phyloP scores from a whole-genome alignment of 495 filamentous ascomycete genomes.

The Darksidea phi region DNA sequence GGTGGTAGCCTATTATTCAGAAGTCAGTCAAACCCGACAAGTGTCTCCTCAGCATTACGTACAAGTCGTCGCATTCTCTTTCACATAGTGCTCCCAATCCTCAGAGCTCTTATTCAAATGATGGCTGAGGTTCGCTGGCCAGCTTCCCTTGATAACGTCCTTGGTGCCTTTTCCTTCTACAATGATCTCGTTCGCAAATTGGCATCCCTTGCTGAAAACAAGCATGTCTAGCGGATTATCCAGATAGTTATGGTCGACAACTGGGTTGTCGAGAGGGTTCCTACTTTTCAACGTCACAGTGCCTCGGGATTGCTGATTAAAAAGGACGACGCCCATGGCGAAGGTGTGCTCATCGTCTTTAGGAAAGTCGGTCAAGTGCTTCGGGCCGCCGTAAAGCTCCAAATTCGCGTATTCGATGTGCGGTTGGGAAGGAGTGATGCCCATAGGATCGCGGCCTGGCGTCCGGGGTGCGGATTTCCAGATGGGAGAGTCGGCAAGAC shows the following conservation, averaged over 20 bases:
- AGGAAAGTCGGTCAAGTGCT: constrained; percentile 16
- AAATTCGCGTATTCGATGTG: constrained; percentile 26
- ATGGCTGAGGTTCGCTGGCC: constrained; percentile 50
- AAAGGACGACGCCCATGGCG: constrained; percentile 38
- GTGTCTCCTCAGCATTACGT: constrained; percentile 32
- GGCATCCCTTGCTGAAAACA: constrained; percentile 35
- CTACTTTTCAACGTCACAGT: constrained; percentile 56
- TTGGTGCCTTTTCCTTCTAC: constrained; percentile 54
- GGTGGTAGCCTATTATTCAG: constrained; percentile 44
- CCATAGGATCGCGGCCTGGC: constrained; percentile 26
- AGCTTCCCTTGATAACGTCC: constrained; percentile 57
- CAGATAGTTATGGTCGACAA: constrained; percentile 60
- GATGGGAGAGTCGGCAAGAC: constrained; percentile 5
- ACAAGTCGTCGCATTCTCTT: constrained; percentile 55
- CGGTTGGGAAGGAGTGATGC: constrained; percentile 9
- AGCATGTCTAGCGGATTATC: constrained; percentile 30
- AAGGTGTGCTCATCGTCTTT: constrained; percentile 35
- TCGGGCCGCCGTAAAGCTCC: constrained; percentile 25
- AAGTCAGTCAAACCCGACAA: not conserved
- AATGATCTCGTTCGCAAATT: constrained; percentile 53
- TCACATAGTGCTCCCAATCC: constrained; percentile 52
- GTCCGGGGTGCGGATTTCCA: constrained; percentile 50
- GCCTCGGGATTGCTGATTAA: constrained; percentile 48
- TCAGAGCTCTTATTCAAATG: constrained; percentile 50
- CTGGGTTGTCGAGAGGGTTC: constrained; percentile 54